Evolutionary conservation across 257 asterid genomes (phyloP).

Genomic region (Echites panduratus): DNA sequence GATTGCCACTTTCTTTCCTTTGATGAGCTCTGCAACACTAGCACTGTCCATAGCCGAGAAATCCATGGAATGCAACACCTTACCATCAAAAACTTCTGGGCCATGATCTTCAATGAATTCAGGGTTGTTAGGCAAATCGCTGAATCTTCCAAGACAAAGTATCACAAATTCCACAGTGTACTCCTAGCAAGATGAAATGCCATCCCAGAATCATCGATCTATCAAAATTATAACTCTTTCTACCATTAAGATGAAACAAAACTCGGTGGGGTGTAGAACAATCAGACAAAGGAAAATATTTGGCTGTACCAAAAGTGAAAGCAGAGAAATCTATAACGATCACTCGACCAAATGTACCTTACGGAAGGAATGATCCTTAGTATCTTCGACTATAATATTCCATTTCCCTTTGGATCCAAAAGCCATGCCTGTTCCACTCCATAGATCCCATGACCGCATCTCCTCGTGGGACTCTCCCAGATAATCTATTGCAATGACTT

Average conservation of each 20-base stretch:
- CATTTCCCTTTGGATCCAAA: slow-evolving; percentile 66
- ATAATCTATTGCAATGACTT: slow-evolving; percentile 36
- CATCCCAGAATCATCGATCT: not conserved
- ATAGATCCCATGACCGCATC: slow-evolving; percentile 37
- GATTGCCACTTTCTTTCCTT: slow-evolving; percentile 43
- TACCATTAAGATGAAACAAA: too few species aligned
- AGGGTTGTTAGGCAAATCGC: slow-evolving; percentile 54
- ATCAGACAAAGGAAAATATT: too few species aligned
- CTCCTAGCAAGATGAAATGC: slow-evolving; percentile 26
- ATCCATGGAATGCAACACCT: slow-evolving; percentile 57
- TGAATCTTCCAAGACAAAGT: slow-evolving; percentile 54
- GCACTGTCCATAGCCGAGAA: slow-evolving; percentile 47
- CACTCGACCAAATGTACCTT: not conserved
- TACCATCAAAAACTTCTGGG: slow-evolving; percentile 50
- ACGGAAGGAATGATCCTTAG: too few species aligned
- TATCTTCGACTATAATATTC: slow-evolving; percentile 34
- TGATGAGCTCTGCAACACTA: slow-evolving; percentile 39
- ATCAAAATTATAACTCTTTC: not conserved
- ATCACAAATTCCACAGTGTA: slow-evolving; percentile 47
- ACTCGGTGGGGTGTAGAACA: too few species aligned
- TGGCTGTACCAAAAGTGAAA: not conserved
- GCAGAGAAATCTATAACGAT: not conserved
- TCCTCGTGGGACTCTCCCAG: slow-evolving; percentile 39
- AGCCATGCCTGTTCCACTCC: slow-evolving; percentile 48
- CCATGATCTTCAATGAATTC: slow-evolving; percentile 42